A percentile compares a stretch with the other conserved stretches of the same genome.
phyloP scores from a whole-genome alignment of 192 early-diverging fungal species.

The Backusella westeae region DNA sequence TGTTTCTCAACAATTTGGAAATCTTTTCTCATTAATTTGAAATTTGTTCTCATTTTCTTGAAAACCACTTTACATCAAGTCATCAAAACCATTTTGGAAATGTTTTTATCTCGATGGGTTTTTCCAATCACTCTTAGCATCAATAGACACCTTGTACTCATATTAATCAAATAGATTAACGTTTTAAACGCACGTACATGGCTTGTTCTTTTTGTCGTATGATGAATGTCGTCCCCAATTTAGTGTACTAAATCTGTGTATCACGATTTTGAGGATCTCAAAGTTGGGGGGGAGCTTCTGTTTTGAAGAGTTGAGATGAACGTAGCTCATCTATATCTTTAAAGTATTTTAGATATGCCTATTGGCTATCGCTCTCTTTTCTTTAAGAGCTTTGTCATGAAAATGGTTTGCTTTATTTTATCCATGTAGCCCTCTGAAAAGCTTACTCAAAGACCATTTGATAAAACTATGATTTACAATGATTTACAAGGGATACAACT shows the following conservation, averaged over 20 bases:
- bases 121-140: not conserved
- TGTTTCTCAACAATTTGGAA: too few species aligned
- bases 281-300: not conserved
- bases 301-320: not conserved
- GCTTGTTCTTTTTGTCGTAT: not conserved
- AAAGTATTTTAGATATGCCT: not conserved
- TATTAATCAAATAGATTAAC: not conserved
- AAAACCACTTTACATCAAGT: too few species aligned
- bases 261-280: not conserved
- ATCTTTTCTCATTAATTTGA: too few species aligned
- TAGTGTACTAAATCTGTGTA: not conserved
- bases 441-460: not conserved
- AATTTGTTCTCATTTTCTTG: too few species aligned
- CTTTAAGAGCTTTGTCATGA: not conserved
- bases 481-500: too few species aligned
- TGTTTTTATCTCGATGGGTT: not conserved
- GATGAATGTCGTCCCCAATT: not conserved
- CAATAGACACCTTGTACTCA: not conserved
- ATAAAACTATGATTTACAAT: too few species aligned
- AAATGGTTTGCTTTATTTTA: not conserved
- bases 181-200: not conserved
- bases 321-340: too few species aligned
- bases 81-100: not conserved
- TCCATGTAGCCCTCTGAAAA: not conserved
- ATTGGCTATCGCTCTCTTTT: not conserved